Evolutionary conservation across 2,329 filamentous ascomycete genomes (phyloP).

Genomic region (Sporothrix mexicana): DNA sequence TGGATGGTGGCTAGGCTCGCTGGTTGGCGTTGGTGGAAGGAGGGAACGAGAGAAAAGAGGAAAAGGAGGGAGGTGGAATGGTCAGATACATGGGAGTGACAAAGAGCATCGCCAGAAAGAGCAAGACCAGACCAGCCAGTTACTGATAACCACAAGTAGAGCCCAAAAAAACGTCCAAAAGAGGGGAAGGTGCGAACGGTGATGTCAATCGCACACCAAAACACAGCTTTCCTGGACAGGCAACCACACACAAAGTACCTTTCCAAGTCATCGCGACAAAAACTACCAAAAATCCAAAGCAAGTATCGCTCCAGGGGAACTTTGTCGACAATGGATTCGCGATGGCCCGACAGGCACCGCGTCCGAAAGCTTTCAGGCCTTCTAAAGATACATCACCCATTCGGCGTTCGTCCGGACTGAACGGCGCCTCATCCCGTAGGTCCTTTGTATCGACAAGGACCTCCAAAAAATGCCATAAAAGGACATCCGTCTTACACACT

Average conservation of each 20-base stretch:
- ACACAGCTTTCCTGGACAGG: background rate
- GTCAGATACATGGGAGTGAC: constrained; percentile 24
- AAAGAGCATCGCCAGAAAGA: constrained; percentile 10
- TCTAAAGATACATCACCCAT: background rate
- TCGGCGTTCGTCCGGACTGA: background rate
- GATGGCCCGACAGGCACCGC: background rate
- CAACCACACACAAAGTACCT: background rate
- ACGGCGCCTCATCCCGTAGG: background rate
- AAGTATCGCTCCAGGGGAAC: background rate
- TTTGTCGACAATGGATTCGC: background rate
- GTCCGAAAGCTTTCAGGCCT: background rate
- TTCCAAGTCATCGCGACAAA: background rate
- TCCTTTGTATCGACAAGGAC: background rate
- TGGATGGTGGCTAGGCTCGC: background rate
- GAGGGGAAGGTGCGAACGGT: background rate
- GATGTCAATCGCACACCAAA: constrained; percentile 1
- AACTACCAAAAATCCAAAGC: too few relatives aligned
- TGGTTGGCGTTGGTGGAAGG: background rate
- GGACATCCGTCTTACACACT: constrained; percentile 16
- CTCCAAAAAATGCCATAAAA: background rate
- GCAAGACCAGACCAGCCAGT: background rate
- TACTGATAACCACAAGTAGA: background rate
- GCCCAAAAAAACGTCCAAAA: background rate
- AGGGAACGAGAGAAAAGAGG: background rate
- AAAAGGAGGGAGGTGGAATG: background rate